Conservation (phyloP, 1,284 basidiomycete species). For the Salmacisia buchloeana region DNA sequence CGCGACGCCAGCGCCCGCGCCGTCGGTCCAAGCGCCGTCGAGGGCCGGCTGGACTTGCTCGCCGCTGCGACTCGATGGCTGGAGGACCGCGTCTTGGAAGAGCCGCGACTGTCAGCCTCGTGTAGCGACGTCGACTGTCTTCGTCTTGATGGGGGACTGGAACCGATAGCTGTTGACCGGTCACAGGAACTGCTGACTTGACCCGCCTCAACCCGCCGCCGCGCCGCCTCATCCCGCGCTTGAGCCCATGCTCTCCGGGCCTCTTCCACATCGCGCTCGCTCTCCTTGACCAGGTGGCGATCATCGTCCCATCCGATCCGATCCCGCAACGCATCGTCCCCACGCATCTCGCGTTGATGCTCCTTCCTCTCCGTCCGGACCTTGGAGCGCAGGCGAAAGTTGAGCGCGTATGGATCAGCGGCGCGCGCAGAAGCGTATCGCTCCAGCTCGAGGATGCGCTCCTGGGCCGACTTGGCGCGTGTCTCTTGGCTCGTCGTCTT, state of each 20-base stretch:
- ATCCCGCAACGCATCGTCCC: conserved; percentile 65
- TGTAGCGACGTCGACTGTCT: neutral
- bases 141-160: neutral
- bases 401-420: conserved; percentile 76
- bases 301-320: conserved; percentile 38
- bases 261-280: neutral
- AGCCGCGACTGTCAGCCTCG: neutral
- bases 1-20: neutral
- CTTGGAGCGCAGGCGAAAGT: conserved; percentile 65
- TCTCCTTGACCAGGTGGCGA: conserved; percentile 10
- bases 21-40: neutral
- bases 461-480: conserved; percentile 64
- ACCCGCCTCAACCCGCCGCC: neutral
- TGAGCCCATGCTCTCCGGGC: neutral
- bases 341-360: conserved; percentile 61
- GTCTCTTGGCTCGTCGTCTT: conserved; percentile 73
- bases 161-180: neutral
- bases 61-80: neutral
- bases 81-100: neutral
- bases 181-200: neutral
- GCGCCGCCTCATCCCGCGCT: neutral
- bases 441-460: conserved; percentile 72
- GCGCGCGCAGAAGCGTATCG: conserved; percentile 67
- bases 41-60: neutral
- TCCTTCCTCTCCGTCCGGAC: conserved; percentile 82